Percentiles rank a stretch among this genome's conserved stretches.
Evolutionary conservation across 2,329 filamentous ascomycete species (phyloP).

Genomic region (Dothidotthia symphoricarpi): DNA sequence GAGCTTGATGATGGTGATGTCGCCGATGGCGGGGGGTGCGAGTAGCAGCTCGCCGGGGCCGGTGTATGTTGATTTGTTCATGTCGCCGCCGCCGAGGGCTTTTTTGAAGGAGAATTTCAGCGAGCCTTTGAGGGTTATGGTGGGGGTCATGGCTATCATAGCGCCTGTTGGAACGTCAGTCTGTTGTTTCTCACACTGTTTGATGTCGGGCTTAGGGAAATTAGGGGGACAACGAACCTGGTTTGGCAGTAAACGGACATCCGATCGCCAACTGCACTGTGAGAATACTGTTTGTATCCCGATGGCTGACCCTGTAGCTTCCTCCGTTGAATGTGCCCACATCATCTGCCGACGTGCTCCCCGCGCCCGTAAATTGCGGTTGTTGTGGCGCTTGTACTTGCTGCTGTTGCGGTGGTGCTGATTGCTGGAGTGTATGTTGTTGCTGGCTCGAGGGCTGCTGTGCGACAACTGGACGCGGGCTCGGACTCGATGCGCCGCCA

Average conservation of each 20-base stretch:
- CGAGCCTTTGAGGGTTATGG: conserved; percentile 76
- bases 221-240: conserved; percentile 52
- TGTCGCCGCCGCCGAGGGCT: conserved; percentile 76
- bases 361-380: conserved; percentile 34
- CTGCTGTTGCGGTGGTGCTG: conserved; percentile 30
- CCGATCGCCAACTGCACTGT: conserved; percentile 88
- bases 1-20: conserved; percentile 78
- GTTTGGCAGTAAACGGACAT: conserved; percentile 77
- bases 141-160: conserved; percentile 94
- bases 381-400: conserved; percentile 32
- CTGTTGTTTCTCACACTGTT: background rate
- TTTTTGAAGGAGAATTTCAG: conserved; percentile 91
- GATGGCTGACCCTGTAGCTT: conserved; percentile 87
- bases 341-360: conserved; percentile 67
- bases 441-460: conserved; percentile 29
- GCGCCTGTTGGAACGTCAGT: conserved; percentile 53
- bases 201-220: background rate
- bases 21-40: conserved; percentile 75
- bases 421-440: background rate
- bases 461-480: conserved; percentile 36
- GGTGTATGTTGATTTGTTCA: conserved; percentile 75
- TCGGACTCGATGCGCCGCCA: conserved; percentile 30
- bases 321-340: conserved; percentile 97
- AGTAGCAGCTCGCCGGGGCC: conserved; percentile 89
- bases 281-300: conserved; percentile 84